Evolutionary conservation across 768 basidiomycete species (phyloP).

Genomic region (Kwoniella shandongensis): DNA sequence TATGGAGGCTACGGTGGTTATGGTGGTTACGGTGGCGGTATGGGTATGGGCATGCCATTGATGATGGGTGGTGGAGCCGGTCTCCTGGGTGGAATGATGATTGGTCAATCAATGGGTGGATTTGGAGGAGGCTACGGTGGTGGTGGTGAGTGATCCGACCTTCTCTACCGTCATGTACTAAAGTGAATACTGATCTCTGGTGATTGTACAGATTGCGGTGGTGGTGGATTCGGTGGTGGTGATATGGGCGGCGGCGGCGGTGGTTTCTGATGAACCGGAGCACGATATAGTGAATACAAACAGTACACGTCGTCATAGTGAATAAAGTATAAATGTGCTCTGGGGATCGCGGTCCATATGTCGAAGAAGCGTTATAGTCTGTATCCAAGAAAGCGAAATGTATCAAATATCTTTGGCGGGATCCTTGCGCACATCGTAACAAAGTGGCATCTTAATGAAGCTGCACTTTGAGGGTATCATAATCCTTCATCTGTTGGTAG

Average conservation of each 20-base stretch:
- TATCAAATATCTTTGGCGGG: no score
- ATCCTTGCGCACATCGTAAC: no score
- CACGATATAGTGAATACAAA: no score
- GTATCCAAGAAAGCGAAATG: background rate
- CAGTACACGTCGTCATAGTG: no score
- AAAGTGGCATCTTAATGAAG: no score
- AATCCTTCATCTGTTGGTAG: no score
- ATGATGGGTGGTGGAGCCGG: conserved; percentile 27
- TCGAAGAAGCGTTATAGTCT: no score
- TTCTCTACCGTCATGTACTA: background rate
- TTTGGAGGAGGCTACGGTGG: background rate
- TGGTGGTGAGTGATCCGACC: conserved; percentile 3
- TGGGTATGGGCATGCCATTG: conserved; percentile 22
- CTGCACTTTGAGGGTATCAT: no score
- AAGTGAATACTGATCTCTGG: background rate
- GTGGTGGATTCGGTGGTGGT: conserved; percentile 26
- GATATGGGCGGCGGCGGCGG: conserved; percentile 12
- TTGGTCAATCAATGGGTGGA: conserved; percentile 15
- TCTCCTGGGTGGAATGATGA: conserved; percentile 24
- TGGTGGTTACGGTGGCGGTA: conserved; percentile 8
- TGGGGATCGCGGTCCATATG: no score
- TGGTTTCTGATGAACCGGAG: background rate
- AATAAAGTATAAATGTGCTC: no score
- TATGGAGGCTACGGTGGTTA: conserved; percentile 22
- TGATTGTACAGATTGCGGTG: background rate